Percentiles rank a stretch among this genome's conserved stretches.
These are phyloP conservation scores for Verbena officinalis DNA, from an alignment of 257 asterid species.

Conservation along the genomic window DNA sequence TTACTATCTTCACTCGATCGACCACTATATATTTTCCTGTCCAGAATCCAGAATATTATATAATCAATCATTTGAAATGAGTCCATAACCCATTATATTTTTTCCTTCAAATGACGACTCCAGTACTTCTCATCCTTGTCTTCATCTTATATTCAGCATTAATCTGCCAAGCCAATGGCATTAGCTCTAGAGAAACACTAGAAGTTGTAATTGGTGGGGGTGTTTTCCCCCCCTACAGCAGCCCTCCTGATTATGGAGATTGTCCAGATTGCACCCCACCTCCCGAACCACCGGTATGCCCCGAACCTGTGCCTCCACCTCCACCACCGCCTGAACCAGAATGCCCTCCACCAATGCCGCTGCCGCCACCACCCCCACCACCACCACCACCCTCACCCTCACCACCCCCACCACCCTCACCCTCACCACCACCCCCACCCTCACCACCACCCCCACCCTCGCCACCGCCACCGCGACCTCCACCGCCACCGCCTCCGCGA, in stretches of 20 bases:
- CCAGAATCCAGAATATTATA: no score
- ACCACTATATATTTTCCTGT: neutral
- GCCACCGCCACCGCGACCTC: neutral
- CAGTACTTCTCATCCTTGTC: constrained; percentile 23
- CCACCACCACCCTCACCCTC: constrained; percentile 9
- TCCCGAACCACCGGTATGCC: constrained; percentile 24
- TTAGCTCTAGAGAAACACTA: constrained; percentile 27
- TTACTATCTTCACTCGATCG: neutral
- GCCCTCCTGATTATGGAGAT: constrained; percentile 35
- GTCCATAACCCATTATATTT: no score
- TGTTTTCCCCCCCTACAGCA: constrained; percentile 20
- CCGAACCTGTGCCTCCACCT: constrained; percentile 20
- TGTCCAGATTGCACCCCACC: constrained; percentile 40
- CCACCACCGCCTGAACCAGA: constrained; percentile 16
- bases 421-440: neutral
- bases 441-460: constrained; percentile 13
- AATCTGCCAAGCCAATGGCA: constrained; percentile 24
- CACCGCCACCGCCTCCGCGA: neutral
- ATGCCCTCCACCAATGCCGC: neutral
- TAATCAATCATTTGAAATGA: neutral
- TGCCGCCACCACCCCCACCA: neutral
- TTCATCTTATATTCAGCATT: constrained; percentile 26
- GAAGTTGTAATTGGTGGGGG: constrained; percentile 44
- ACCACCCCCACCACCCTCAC: neutral
- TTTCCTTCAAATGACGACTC: no score